Evolutionary conservation across 2,329 filamentous ascomycete genomes (phyloP).

Genomic region (Stagonosporopsis vannaccii): DNA sequence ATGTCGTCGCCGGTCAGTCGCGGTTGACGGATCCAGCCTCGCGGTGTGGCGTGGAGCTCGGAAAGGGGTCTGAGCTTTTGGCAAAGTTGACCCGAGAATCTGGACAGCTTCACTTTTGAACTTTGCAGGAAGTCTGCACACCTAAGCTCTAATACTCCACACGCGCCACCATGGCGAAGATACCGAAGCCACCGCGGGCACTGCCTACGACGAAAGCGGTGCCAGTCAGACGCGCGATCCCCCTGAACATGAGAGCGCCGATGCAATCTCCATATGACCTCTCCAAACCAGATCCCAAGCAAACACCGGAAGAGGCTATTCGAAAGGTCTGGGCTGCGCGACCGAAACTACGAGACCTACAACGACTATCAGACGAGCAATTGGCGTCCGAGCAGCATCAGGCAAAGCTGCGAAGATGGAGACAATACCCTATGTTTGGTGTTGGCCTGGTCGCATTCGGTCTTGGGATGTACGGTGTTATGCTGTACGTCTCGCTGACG

Average conservation of each 20-base stretch:
- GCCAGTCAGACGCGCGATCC: constrained; percentile 27
- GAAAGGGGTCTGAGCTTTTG: constrained; percentile 5
- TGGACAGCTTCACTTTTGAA: constrained; percentile 9
- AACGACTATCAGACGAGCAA: constrained; percentile 39
- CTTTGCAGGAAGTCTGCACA: not conserved
- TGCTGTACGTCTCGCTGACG: constrained; percentile 46
- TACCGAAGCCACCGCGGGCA: constrained; percentile 38
- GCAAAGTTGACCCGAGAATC: constrained; percentile 8
- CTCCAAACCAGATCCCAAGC: constrained; percentile 20
- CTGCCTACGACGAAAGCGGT: constrained; percentile 30
- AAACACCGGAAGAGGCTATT: constrained; percentile 27
- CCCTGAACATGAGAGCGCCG: constrained; percentile 27
- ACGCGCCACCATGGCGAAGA: constrained; percentile 40
- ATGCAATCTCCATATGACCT: constrained; percentile 20
- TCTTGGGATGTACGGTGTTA: constrained; percentile 51
- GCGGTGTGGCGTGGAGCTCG: constrained; percentile 11
- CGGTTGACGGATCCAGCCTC: constrained; percentile 29
- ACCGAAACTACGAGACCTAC: constrained; percentile 34
- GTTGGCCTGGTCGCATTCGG: constrained; percentile 46
- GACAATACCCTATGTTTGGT: constrained; percentile 44
- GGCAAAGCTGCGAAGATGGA: constrained; percentile 39
- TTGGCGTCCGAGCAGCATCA: constrained; percentile 34
- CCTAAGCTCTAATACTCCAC: not conserved
- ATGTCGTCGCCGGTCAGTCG: constrained; percentile 42
- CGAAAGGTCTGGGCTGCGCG: constrained; percentile 36